Conservation (phyloP, 75 land plant species). For the Pseudotsuga menziesii region DNA sequence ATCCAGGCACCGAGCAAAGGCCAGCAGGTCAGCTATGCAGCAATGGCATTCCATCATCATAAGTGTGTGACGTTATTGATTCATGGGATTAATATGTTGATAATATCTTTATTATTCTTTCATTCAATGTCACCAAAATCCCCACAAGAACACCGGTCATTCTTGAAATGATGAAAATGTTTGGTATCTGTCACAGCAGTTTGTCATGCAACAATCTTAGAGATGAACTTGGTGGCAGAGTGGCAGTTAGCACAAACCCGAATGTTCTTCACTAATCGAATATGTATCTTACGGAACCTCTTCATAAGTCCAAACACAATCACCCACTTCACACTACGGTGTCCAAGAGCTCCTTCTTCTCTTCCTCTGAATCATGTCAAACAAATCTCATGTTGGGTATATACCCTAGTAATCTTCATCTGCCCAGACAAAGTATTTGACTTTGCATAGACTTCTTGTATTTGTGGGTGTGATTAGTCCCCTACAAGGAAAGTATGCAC, state of each 20-base stretch:
- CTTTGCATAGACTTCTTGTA: slow-evolving; percentile 17
- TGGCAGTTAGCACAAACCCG: slow-evolving; percentile 64
- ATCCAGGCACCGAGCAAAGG: too few species aligned
- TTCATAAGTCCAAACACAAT: slow-evolving; percentile 46
- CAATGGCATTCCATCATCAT: too few species aligned
- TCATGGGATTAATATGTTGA: too few species aligned
- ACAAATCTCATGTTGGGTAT: slow-evolving; percentile 17
- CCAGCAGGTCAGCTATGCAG: too few species aligned
- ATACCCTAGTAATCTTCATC: slow-evolving; percentile 37
- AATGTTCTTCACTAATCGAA: slow-evolving; percentile 43
- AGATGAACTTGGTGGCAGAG: slow-evolving; percentile 43
- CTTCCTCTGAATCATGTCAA: slow-evolving; percentile 39
- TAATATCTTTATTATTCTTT: too few species aligned
- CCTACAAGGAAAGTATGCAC: slow-evolving; percentile 42
- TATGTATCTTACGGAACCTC: slow-evolving; percentile 21
- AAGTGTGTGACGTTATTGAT: too few species aligned
- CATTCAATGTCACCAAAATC: too few species aligned
- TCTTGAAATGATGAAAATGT: slow-evolving; percentile 41
- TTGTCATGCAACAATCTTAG: slow-evolving; percentile 32
- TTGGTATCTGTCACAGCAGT: slow-evolving; percentile 58
- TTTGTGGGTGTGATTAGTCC: slow-evolving; percentile 35
- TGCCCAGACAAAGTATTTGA: slow-evolving; percentile 28
- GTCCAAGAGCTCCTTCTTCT: slow-evolving; percentile 42
- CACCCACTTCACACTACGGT: slow-evolving; percentile 62
- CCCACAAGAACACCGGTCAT: too few species aligned